A percentile compares a stretch with the other conserved stretches of the same genome.
Evolutionary conservation across 2,329 filamentous ascomycete species (phyloP).

Genomic region (Claviceps spartinae): DNA sequence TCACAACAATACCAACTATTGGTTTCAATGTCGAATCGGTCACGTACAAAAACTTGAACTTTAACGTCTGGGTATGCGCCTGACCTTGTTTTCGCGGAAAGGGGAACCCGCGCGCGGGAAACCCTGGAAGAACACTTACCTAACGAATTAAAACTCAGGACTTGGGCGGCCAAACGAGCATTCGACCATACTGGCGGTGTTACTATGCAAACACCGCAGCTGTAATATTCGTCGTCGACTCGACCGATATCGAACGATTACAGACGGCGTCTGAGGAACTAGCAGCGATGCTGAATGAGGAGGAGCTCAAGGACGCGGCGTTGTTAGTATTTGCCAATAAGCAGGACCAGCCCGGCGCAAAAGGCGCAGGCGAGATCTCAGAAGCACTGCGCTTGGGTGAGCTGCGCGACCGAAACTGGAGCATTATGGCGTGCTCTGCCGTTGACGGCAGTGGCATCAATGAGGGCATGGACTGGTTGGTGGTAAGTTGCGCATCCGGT

Average conservation of each 20-base stretch:
- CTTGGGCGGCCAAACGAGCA: constrained; percentile 94
- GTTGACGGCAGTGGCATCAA: constrained; percentile 90
- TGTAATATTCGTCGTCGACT: constrained; percentile 97
- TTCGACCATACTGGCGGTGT: constrained; percentile 96
- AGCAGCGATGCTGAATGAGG: constrained; percentile 89
- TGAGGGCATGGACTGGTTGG: constrained; percentile 98
- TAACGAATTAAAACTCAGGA: constrained; percentile 39
- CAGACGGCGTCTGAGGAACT: constrained; percentile 88
- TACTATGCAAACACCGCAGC: constrained; percentile 98
- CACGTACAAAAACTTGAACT: constrained; percentile 95
- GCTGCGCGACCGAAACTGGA: constrained; percentile 95
- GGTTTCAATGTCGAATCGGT: constrained; percentile 99
- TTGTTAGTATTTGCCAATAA: constrained; percentile 97
- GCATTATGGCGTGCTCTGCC: constrained; percentile 92
- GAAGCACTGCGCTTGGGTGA: constrained; percentile 84
- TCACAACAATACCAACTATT: constrained; percentile 97
- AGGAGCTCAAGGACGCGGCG: constrained; percentile 85
- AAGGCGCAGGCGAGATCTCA: constrained; percentile 91
- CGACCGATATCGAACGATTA: constrained; percentile 89
- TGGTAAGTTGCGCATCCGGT: constrained; percentile 40
- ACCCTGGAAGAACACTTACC: background rate
- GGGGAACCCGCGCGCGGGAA: too few relatives aligned
- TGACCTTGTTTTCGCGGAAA: background rate
- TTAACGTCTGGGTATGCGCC: constrained; percentile 83
- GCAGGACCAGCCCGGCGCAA: constrained; percentile 93